These are phyloP conservation scores for Melaleuca alternifolia DNA, from an alignment of 345 rosid species.

Conservation along the genomic window DNA sequence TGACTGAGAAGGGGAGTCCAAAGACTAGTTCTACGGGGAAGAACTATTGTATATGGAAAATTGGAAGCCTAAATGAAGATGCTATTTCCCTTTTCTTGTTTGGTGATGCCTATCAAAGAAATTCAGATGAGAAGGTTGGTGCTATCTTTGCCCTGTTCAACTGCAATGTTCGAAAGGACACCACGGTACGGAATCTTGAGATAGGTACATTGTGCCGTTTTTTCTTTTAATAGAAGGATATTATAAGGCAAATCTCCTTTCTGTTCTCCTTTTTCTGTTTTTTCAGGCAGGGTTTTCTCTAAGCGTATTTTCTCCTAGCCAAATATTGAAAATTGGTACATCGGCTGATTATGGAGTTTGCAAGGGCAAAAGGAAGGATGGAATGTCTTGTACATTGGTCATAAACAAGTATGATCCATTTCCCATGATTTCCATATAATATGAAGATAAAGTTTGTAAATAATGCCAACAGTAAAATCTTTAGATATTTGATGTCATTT, in stretches of 20 bases:
- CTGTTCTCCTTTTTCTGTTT: neutral
- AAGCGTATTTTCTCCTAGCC: constrained; percentile 53
- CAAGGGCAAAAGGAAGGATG: constrained; percentile 69
- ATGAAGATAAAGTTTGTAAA: neutral
- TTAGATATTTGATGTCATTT: neutral
- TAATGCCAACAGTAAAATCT: neutral
- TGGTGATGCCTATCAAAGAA: constrained; percentile 66
- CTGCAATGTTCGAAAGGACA: constrained; percentile 57
- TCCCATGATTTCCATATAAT: neutral
- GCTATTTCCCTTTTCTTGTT: constrained; percentile 73
- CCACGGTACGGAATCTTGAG: constrained; percentile 21
- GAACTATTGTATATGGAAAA: constrained; percentile 60
- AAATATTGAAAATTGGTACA: constrained; percentile 66
- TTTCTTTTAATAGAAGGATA: neutral
- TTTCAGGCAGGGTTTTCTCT: constrained; percentile 73
- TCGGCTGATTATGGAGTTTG: constrained; percentile 88
- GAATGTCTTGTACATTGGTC: constrained; percentile 53
- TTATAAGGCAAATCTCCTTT: neutral
- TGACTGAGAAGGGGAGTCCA: constrained; percentile 68
- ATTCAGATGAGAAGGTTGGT: constrained; percentile 50
- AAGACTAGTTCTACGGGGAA: constrained; percentile 74
- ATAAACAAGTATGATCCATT: constrained; percentile 53
- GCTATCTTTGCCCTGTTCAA: constrained; percentile 69
- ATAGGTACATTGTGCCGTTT: neutral
- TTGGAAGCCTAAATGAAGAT: constrained; percentile 56